These are phyloP conservation scores for Saccharomycopsis malanga DNA, from an alignment of 805 yeast species.

Conservation along the genomic window DNA sequence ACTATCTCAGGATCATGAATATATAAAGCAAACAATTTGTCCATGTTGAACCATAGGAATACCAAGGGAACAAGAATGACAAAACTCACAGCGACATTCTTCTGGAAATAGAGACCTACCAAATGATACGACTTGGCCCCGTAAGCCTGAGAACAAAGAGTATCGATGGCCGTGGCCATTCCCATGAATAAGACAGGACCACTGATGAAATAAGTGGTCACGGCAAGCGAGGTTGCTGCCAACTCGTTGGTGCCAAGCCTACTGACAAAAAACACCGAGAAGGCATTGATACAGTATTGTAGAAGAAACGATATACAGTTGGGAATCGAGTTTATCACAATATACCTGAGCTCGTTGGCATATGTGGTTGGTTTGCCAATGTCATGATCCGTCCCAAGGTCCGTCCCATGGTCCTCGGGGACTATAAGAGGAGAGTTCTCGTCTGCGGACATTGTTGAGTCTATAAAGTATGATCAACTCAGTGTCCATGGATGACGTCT, in stretches of 20 bases:
- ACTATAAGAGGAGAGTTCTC: too few relatives aligned
- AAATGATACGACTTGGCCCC: slow-evolving; percentile 58
- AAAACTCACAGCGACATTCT: slow-evolving; percentile 59
- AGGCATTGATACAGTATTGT: slow-evolving; percentile 45
- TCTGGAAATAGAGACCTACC: slow-evolving; percentile 62
- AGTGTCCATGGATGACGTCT: too few relatives aligned
- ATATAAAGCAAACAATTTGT: slow-evolving; percentile 33
- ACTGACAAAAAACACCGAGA: slow-evolving; percentile 71
- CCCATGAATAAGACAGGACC: slow-evolving; percentile 75
- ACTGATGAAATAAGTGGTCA: slow-evolving; percentile 73
- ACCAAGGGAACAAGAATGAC: slow-evolving; percentile 47
- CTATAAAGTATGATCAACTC: too few relatives aligned
- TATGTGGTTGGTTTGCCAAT: not conserved
- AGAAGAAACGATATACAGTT: slow-evolving; percentile 35
- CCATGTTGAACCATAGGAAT: slow-evolving; percentile 49
- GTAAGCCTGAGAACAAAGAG: slow-evolving; percentile 71
- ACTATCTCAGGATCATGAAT: slow-evolving; percentile 1
- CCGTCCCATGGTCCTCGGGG: too few relatives aligned
- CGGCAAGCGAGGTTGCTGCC: slow-evolving; percentile 68
- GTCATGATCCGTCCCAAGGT: too few relatives aligned
- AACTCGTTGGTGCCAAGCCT: slow-evolving; percentile 62
- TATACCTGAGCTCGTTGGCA: not conserved
- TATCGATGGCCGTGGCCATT: slow-evolving; percentile 70
- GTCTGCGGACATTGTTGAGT: too few relatives aligned
- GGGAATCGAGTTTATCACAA: slow-evolving; percentile 3